Base-by-base conservation (phyloP, 495 filamentous ascomycete species). In the Talaromyces liani region DNA sequence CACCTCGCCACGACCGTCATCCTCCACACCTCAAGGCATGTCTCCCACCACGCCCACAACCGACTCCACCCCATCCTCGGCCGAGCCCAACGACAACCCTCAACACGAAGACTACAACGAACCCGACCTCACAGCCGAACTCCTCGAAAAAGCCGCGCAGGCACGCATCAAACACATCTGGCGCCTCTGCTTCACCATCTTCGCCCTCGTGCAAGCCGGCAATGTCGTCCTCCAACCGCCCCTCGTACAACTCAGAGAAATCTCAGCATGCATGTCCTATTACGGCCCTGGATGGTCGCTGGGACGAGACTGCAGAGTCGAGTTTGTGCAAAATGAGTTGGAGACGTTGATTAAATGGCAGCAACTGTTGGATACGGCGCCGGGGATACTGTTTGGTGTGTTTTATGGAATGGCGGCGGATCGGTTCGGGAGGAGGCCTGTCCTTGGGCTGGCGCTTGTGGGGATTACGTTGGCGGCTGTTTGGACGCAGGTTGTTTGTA, bases 391-490 rank as follows among this genome's bases (percentile, higher is more conserved):
- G 25, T 62, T 62, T 24, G 60, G 60, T n/a, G 60, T 82, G 24
- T 72, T 72, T 64, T 91, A 88, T 86, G 88, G 88, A 49, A 74
- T 72, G 53, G 81, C 82, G 5, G 77, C 88, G n/a, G 88, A 91
- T 69, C 80, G 82, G 29, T 72, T 84, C 62, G 88, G 88, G 22
- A 79, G 88, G 34, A 89, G 87, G 64, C 88, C 88, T 8, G 80
- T 89, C 3, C 80, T 90, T 6, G 82, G 87, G 14, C 74, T 79
- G 63, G 87, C 86, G 0, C 73, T 90, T 10, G 60, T 78, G 39
- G 88, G 88, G 54, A 78, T 90, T 22, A 74, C 82, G 0, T 57
- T 84, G 20, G 76, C 81, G 7, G 45, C 60, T n/a, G 10, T 62
- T 9, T 62, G 60, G 60, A 53, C 60, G 25, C 60, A 62, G 45